Percentiles rank a stretch among this genome's conserved stretches.
Evolutionary conservation across 2,329 filamentous ascomycete species (phyloP).

Genomic region (Boeremia exigua): DNA sequence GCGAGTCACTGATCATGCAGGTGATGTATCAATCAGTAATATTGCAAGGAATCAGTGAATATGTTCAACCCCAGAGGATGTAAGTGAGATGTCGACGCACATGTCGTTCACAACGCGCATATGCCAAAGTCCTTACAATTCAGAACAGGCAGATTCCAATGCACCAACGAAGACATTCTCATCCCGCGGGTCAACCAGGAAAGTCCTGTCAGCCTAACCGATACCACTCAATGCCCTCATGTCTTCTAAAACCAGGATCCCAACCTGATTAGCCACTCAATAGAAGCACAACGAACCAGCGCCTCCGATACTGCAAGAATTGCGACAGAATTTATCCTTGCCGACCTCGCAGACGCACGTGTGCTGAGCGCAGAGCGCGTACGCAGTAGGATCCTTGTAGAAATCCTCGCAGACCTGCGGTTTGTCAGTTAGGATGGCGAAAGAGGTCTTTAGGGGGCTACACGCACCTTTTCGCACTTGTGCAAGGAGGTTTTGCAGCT

Average conservation of each 20-base stretch:
- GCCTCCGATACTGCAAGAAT: not conserved
- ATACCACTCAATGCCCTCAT: no score
- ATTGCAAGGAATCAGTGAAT: not conserved
- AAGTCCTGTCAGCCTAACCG: no score
- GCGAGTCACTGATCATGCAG: no score
- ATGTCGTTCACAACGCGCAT: no score
- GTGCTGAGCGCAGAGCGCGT: not conserved
- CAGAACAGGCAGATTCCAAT: no score
- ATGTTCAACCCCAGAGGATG: not conserved
- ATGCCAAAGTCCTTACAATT: no score
- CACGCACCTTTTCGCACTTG: not conserved
- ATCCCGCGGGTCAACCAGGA: no score
- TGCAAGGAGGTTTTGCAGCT: not conserved
- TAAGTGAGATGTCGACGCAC: no score
- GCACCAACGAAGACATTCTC: no score
- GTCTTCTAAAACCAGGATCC: no score
- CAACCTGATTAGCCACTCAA: not conserved
- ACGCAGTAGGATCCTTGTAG: not conserved
- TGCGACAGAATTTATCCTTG: not conserved
- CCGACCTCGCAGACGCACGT: constrained; percentile 1
- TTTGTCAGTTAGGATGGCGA: not conserved
- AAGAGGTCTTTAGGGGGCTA: not conserved
- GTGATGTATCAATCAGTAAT: no score
- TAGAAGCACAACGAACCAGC: not conserved
- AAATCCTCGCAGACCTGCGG: not conserved